A percentile compares a stretch with the other conserved stretches of the same genome.
Evolutionary conservation across 2,329 filamentous ascomycete genomes (phyloP).

Genomic region (Scedosporium apiospermum): DNA sequence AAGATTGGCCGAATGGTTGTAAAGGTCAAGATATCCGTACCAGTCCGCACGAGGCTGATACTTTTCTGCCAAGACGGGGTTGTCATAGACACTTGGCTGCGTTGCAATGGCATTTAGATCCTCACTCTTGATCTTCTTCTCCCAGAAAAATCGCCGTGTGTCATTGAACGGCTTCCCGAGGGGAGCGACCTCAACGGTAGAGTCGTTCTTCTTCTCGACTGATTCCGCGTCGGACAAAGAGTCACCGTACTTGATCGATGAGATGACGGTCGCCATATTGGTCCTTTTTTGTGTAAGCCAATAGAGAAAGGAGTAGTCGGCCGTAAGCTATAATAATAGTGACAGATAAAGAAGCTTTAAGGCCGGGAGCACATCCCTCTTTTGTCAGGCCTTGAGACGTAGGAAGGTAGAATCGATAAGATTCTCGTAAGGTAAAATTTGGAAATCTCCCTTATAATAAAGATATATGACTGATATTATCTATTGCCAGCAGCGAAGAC

Average conservation of each 20-base stretch:
- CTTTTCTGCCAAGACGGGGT: constrained; percentile 22
- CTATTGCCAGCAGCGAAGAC: no score
- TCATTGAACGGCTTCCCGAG: constrained; percentile 19
- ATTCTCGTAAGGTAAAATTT: no score
- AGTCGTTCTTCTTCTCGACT: not conserved
- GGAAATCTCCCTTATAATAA: no score
- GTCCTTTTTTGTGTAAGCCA: not conserved
- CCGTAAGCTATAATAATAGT: no score
- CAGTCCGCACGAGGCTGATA: constrained; percentile 21
- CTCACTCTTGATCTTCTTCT: constrained; percentile 12
- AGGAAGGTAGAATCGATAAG: no score
- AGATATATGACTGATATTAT: no score
- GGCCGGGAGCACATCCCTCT: not conserved
- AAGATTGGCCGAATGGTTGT: not conserved
- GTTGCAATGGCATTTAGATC: constrained; percentile 24
- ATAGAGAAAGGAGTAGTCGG: no score
- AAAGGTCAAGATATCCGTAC: not conserved
- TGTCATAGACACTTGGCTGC: constrained; percentile 27
- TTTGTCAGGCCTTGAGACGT: no score
- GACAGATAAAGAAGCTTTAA: not conserved
- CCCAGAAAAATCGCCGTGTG: constrained; percentile 23
- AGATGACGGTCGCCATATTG: constrained; percentile 6
- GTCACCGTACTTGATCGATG: constrained; percentile 3
- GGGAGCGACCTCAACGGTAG: constrained; percentile 11
- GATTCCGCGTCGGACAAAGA: not conserved